These are phyloP conservation scores for Plasmodium knowlesi DNA, from an alignment of 169 alveolate species.

Conservation along the genomic window DNA sequence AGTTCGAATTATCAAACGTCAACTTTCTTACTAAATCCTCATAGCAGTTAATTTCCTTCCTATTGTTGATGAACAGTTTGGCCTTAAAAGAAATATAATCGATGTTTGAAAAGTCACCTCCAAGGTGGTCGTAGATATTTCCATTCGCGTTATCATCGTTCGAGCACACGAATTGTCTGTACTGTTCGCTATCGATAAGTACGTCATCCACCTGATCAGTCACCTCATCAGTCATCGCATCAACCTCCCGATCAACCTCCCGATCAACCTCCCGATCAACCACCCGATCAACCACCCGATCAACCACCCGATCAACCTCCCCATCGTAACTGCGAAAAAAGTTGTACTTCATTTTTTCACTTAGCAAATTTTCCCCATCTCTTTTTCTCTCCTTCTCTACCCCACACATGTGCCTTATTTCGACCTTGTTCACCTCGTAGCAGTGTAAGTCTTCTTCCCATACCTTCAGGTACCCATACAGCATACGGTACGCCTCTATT, in stretches of 20 bases:
- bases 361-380: not conserved
- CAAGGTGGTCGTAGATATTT: not conserved
- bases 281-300: not conserved
- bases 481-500: not conserved
- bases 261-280: too few relatives aligned
- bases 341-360: not conserved
- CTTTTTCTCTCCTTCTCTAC: not conserved
- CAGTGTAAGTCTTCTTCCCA: slow-evolving; percentile 67
- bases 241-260: not conserved
- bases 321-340: slow-evolving; percentile 8
- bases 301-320: not conserved
- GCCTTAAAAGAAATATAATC: slow-evolving; percentile 65
- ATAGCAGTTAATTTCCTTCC: slow-evolving; percentile 38
- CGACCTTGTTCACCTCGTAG: slow-evolving; percentile 49
- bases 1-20: not conserved
- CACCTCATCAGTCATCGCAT: not conserved
- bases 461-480: slow-evolving; percentile 29
- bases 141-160: not conserved
- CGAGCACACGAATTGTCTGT: slow-evolving; percentile 5
- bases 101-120: not conserved
- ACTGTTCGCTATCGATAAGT: slow-evolving; percentile 17
- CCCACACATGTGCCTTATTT: not conserved
- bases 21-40: slow-evolving; percentile 4
- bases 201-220: not conserved
- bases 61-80: slow-evolving; percentile 43